A percentile compares a stretch with the other conserved stretches of the same genome.
These are phyloP conservation scores for Blastobotrys serpentis DNA, from an alignment of 1,139 yeast species.

Conservation along the genomic window DNA sequence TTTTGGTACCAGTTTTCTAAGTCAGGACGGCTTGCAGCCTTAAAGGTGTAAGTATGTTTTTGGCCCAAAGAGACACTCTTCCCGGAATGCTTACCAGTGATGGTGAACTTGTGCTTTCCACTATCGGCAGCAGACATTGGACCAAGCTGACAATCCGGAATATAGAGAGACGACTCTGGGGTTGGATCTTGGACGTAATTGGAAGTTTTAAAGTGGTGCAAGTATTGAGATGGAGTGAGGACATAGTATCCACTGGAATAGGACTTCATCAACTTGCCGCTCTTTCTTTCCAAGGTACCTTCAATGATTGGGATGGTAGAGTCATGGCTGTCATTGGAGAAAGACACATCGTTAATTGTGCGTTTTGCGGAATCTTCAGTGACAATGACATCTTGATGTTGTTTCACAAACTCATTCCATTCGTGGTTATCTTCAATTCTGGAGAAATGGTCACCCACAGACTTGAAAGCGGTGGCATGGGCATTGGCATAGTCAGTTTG, in stretches of 20 bases:
- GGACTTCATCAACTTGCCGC: conserved; percentile 44
- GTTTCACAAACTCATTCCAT: conserved; percentile 45
- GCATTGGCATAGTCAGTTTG: conserved; percentile 35
- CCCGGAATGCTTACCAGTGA: conserved; percentile 46
- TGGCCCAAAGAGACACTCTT: conserved; percentile 36
- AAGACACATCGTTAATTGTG: conserved; percentile 39
- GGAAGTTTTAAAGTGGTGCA: conserved; percentile 48
- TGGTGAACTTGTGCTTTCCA: conserved; percentile 44
- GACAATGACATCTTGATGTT: conserved; percentile 37
- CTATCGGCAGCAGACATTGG: conserved; percentile 36
- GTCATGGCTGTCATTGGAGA: conserved; percentile 42
- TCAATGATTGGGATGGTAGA: conserved; percentile 47
- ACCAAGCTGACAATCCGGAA: conserved; percentile 48
- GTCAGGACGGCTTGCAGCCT: conserved; percentile 48
- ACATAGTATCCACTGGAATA: conserved; percentile 47
- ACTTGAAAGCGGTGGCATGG: conserved; percentile 33
- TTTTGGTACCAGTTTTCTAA: conserved; percentile 48
- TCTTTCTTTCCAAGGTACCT: conserved; percentile 47
- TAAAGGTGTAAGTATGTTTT: conserved; percentile 45
- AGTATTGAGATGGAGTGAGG: conserved; percentile 45
- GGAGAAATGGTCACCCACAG: conserved; percentile 37
- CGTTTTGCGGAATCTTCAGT: conserved; percentile 42
- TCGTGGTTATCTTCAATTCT: conserved; percentile 43
- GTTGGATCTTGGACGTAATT: conserved; percentile 43
- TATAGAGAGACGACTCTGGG: conserved; percentile 47